Evolutionary conservation across 2,329 filamentous ascomycete species (phyloP), one percentile per base, ranked within the genome.

Genomic region (Exophiala phaeomuriformis): DNA sequence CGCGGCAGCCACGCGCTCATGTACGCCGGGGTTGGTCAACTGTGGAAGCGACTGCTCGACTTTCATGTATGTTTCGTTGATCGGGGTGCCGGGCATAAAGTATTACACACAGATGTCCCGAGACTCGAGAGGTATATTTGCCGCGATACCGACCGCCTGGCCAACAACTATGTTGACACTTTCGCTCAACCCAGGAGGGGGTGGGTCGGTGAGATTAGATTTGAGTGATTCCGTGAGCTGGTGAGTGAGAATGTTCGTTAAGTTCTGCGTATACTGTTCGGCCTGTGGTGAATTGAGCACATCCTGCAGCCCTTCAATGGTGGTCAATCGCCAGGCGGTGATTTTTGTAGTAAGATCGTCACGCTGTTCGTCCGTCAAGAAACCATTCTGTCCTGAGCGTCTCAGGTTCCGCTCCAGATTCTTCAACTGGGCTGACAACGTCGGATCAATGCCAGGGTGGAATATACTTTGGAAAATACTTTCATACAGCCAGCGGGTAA

Each of bases 151-250:
- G 31, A 97, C 80, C 0, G 90, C 89, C 47, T 97, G 78, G 70
- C 96, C 90, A 51, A 96, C 80, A 67, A 98, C 97, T 83, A 93
- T 95, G 51, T 85, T 84, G 1, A 90, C 86, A 58, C 88, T 90
- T 48, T 88, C 90, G 61, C 91, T 85, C n/a, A 97, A 79, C 5
- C 90, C 90, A 1, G 83, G 72, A 0, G 89, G 88, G 0, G 88
- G 80, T 1, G 90, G 88, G 7, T 88, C 85, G 52, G 82, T 78
- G 46, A 97, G 76, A 64, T 88, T 83, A 64, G 85, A 82, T 56
- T 84, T 83, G 33, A 98, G 72, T 31, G 79, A 82, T 3, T 79
- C 81, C 1, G 83, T 84, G 52, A 91, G 75, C 60, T 82, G 83
- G 45, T 75, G 75, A 6, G 88, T 86, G 9, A 88, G 78, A 64